Evolutionary conservation across 164 flowering plant genomes (phyloP).

Genomic region (Macadamia integrifolia): DNA sequence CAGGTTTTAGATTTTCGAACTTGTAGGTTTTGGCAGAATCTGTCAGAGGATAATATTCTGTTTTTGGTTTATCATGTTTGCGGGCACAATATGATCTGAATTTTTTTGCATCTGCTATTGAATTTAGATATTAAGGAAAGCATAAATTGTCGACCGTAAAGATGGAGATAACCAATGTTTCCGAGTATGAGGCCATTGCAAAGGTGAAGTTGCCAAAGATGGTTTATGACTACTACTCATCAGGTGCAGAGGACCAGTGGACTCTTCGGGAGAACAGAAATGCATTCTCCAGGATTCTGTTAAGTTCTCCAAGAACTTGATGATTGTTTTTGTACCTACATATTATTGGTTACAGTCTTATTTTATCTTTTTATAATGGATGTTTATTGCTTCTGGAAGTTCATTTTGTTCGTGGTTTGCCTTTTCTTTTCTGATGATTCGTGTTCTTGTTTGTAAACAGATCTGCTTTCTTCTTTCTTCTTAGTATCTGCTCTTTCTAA

Average conservation of each 20-base stretch:
- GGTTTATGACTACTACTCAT: slow-evolving; percentile 87
- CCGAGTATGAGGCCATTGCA: slow-evolving; percentile 76
- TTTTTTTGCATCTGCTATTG: neutral
- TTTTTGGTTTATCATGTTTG: neutral
- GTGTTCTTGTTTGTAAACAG: neutral
- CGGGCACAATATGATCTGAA: no score
- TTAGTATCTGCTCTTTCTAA: neutral
- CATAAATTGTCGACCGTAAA: slow-evolving; percentile 2
- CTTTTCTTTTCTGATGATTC: neutral
- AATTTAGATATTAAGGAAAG: slow-evolving; percentile 9
- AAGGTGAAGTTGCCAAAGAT: slow-evolving; percentile 86
- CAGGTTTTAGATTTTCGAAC: neutral
- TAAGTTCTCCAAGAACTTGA: slow-evolving; percentile 28
- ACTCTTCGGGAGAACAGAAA: slow-evolving; percentile 69
- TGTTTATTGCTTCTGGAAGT: no score
- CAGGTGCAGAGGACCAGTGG: slow-evolving; percentile 98
- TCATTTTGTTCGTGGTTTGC: no score
- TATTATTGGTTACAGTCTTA: no score
- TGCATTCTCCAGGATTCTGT: slow-evolving; percentile 88
- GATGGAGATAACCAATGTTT: slow-evolving; percentile 79
- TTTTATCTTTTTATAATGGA: no score
- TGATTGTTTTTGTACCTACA: neutral
- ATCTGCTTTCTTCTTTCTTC: neutral
- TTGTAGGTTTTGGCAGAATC: neutral
- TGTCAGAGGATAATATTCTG: neutral